Evolutionary conservation across 805 yeast species (phyloP).

Genomic region (Teunomyces gatunensis): DNA sequence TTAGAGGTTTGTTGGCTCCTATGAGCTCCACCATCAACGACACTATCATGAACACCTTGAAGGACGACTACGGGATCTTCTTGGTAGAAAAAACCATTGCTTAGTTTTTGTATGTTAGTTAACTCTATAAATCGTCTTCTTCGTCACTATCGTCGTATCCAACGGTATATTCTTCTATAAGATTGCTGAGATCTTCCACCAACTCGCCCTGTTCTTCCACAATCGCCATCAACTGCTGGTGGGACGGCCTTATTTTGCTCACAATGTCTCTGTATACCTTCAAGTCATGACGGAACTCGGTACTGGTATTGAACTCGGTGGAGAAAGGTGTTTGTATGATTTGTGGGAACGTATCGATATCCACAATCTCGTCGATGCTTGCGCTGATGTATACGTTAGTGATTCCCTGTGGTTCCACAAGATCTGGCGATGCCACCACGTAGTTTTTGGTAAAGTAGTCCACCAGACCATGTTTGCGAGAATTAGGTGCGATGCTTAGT

Average conservation of each 20-base stretch:
- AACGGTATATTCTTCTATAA: slow-evolving; percentile 47
- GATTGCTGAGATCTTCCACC: slow-evolving; percentile 44
- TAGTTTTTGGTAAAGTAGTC: slow-evolving; percentile 9
- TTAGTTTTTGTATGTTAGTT: background rate
- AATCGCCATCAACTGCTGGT: slow-evolving; percentile 12
- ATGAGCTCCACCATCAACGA: slow-evolving; percentile 85
- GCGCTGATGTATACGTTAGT: slow-evolving; percentile 1
- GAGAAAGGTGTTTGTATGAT: slow-evolving; percentile 3
- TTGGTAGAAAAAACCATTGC: slow-evolving; percentile 60
- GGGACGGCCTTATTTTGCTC: slow-evolving; percentile 15
- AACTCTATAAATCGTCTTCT: slow-evolving; percentile 35
- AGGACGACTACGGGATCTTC: slow-evolving; percentile 85
- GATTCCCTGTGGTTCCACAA: background rate
- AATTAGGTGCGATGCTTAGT: background rate
- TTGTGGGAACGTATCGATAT: slow-evolving; percentile 16
- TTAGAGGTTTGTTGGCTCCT: slow-evolving; percentile 90
- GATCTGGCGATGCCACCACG: slow-evolving; percentile 1
- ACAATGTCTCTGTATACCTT: slow-evolving; percentile 25
- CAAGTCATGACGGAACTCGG: slow-evolving; percentile 23
- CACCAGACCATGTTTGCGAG: slow-evolving; percentile 6
- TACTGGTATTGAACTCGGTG: slow-evolving; percentile 25
- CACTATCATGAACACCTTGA: slow-evolving; percentile 87
- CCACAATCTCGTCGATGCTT: slow-evolving; percentile 12
- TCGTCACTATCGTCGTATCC: slow-evolving; percentile 50
- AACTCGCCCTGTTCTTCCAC: slow-evolving; percentile 55